Conservation (phyloP, 495 filamentous ascomycete species). For the Apiosordaria backusii region DNA sequence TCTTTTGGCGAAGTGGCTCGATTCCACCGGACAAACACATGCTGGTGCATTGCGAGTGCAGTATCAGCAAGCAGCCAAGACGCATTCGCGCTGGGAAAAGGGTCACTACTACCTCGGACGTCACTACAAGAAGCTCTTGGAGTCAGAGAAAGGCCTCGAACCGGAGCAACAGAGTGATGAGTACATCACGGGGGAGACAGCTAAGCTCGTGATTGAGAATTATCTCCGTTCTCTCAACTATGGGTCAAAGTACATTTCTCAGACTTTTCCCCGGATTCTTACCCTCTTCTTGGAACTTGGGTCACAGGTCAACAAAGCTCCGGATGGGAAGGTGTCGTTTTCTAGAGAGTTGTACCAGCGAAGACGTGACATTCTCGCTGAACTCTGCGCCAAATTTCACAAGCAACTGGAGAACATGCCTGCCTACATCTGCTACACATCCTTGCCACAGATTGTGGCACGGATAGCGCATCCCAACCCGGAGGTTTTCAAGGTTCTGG, state of each 20-base stretch:
- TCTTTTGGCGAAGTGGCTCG: slow-evolving; percentile 93
- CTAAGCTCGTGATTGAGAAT: slow-evolving; percentile 88
- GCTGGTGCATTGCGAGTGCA: slow-evolving; percentile 69
- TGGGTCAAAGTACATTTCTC: slow-evolving; percentile 91
- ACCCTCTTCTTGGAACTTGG: slow-evolving; percentile 95
- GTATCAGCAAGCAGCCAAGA: slow-evolving; percentile 68
- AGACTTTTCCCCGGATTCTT: slow-evolving; percentile 82
- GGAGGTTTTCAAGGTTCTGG: slow-evolving; percentile 69
- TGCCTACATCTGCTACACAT: slow-evolving; percentile 88
- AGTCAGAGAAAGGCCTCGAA: slow-evolving; percentile 77
- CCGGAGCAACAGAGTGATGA: slow-evolving; percentile 56
- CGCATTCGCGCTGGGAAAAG: slow-evolving; percentile 79
- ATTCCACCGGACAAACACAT: slow-evolving; percentile 85
- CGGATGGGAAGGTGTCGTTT: slow-evolving; percentile 62
- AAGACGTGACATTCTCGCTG: slow-evolving; percentile 62
- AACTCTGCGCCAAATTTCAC: slow-evolving; percentile 65
- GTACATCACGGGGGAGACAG: slow-evolving; percentile 69
- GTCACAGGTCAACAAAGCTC: slow-evolving; percentile 61
- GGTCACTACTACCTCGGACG: slow-evolving; percentile 95
- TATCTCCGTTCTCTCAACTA: slow-evolving; percentile 81
- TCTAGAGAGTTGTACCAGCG: slow-evolving; percentile 56
- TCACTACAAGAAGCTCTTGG: slow-evolving; percentile 94
- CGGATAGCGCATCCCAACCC: slow-evolving; percentile 81
- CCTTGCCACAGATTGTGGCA: slow-evolving; percentile 86
- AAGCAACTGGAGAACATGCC: slow-evolving; percentile 74